Percentiles rank a stretch among this genome's conserved stretches.
Conservation (phyloP, 768 basidiomycete genomes). For the Boletales sp. region DNA sequence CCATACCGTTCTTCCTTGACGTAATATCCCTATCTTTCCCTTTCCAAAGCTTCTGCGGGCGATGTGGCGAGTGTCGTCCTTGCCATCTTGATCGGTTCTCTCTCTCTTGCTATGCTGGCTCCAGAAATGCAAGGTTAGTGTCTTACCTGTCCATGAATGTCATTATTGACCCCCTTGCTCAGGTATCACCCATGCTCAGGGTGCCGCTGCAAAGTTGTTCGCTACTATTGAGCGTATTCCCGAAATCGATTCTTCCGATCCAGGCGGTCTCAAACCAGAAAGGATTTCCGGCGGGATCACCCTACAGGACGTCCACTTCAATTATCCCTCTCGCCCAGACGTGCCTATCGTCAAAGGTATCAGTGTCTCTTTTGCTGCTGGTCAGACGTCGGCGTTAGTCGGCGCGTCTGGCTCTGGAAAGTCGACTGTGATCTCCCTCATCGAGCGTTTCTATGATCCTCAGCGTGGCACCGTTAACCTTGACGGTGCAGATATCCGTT, state of each 20-base stretch:
- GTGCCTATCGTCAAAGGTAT: conserved; percentile 78
- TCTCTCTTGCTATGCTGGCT: conserved; percentile 74
- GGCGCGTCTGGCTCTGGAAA: conserved; percentile 80
- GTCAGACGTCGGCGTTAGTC: conserved; percentile 75
- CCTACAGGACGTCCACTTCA: conserved; percentile 75
- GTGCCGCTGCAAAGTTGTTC: conserved; percentile 85
- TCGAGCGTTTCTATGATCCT: conserved; percentile 90
- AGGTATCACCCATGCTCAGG: conserved; percentile 78
- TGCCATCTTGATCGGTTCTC: conserved; percentile 84
- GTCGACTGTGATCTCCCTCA: conserved; percentile 71
- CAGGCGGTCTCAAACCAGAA: conserved; percentile 65
- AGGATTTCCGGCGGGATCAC: conserved; percentile 65
- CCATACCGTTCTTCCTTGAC: neutral
- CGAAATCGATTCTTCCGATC: conserved; percentile 73
- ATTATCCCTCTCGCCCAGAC: conserved; percentile 79
- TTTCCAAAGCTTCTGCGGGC: conserved; percentile 54
- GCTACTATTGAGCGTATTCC: conserved; percentile 87
- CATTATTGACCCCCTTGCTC: conserved; percentile 4
- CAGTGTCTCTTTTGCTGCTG: conserved; percentile 63
- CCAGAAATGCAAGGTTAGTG: conserved; percentile 79
- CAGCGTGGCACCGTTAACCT: conserved; percentile 60
- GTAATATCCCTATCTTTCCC: neutral
- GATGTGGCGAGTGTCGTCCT: conserved; percentile 82
- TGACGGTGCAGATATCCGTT: conserved; percentile 70
- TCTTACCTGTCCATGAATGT: neutral